Evolutionary conservation across 148 eudicot genomes (phyloP), one percentile per base, ranked within the genome.

Genomic region (Nyssa sinensis): DNA sequence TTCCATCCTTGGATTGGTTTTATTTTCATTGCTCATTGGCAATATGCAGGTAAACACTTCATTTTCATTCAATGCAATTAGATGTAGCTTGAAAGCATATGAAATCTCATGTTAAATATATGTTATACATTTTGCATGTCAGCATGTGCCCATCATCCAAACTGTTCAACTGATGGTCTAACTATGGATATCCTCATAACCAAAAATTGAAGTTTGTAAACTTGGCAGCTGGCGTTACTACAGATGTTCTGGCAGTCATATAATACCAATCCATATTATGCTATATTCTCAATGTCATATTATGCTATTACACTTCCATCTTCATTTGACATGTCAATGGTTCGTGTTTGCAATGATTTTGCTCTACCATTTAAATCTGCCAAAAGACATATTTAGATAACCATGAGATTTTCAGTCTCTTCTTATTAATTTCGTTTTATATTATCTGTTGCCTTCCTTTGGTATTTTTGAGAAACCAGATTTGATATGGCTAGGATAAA

Each of bases 11-110:
- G 97, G 97, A 51, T 81, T 92, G 75, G 84, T 92, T 65, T 83
- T 92, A 35, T 92, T 92, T 79, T 81, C 94, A n/a, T 80, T 88
- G 64, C 88, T 92, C 44, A 90, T 92, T 70, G 97, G 97, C 64
- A 90, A 92, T 76, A 90, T 92, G 97, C 97, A 92, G 94, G 94
- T 74, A 76, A 75, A 70, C 77, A 31, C 64, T 61, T 77, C 17
- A 30, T 62, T 62, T 13, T 62, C 27, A 62, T 25, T 39, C 1
- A 7, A 63, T 25, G 19, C 34, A 24, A 14, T 67, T n/a, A 21
- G 59, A 55, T n/a, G 25, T 55, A 1, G 24, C 0, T 17, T 14
- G 12, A 17, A n/a, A 19, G 59, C 59, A 55, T 17, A 55, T 1
- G 16, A 12, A 0, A 44, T 1, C 17, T 44, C 59, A 1, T 24